These are phyloP conservation scores for Colletotrichum endophyticum DNA, from an alignment of 2,329 filamentous ascomycete species.

Conservation along the genomic window DNA sequence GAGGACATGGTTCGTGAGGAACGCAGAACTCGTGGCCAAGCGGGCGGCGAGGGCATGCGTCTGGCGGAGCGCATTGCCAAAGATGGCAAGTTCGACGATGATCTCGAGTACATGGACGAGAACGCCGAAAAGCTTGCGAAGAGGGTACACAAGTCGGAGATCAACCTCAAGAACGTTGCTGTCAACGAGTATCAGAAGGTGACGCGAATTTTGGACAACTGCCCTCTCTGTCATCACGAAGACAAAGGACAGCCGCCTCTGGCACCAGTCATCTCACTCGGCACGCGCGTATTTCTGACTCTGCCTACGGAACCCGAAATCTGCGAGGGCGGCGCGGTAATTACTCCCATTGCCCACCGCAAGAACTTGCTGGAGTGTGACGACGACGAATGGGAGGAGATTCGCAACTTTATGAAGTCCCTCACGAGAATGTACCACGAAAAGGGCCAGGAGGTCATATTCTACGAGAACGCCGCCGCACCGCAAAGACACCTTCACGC, in stretches of 20 bases:
- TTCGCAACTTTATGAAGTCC: conserved; percentile 98
- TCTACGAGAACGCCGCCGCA: conserved; percentile 94
- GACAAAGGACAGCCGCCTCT: conserved; percentile 75
- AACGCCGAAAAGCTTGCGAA: conserved; percentile 90
- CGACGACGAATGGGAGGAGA: conserved; percentile 99
- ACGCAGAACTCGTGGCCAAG: conserved; percentile 78
- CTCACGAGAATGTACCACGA: conserved; percentile 94
- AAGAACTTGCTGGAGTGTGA: conserved; percentile 96
- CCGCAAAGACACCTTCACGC: conserved; percentile 83
- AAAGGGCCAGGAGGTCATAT: conserved; percentile 89
- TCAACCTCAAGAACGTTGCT: conserved; percentile 85
- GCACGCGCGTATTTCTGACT: conserved; percentile 85
- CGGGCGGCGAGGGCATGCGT: conserved; percentile 79
- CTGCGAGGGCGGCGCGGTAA: conserved; percentile 80
- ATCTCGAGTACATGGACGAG: conserved; percentile 97
- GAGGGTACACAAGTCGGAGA: conserved; percentile 84
- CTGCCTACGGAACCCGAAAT: conserved; percentile 90
- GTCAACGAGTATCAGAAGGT: conserved; percentile 90
- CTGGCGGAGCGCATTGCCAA: conserved; percentile 94
- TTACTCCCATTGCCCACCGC: conserved; percentile 87
- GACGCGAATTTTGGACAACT: conserved; percentile 83
- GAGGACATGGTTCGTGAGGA: conserved; percentile 98
- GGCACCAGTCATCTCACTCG: conserved; percentile 86
- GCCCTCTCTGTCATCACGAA: conserved; percentile 92
- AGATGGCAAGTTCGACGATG: conserved; percentile 87